phyloP scores from a whole-genome alignment of 164 flowering plant species.

The Stephania japonica region DNA sequence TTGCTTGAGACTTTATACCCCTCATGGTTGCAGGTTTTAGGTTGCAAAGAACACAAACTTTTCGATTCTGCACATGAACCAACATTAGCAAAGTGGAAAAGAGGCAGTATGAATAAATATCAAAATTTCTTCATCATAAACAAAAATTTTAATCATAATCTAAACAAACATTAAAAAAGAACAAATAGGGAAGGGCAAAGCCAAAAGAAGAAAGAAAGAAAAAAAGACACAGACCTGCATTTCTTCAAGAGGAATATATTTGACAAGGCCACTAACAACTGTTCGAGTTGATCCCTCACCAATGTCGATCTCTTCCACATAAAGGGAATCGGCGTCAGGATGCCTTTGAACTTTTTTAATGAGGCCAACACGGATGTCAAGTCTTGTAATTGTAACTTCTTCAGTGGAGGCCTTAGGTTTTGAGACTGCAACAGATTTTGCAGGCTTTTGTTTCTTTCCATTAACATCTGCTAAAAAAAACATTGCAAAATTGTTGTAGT shows the following conservation, averaged over 20 bases:
- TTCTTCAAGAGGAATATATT: constrained; percentile 79
- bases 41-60: constrained; percentile 95
- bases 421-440: constrained; percentile 41
- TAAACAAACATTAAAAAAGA: constrained; percentile 3
- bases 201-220: neutral
- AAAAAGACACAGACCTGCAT: constrained; percentile 58
- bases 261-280: constrained; percentile 97
- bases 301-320: constrained; percentile 95
- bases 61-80: constrained; percentile 56
- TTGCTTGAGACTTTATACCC: constrained; percentile 91
- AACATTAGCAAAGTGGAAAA: neutral
- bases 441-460: constrained; percentile 37
- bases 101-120: neutral
- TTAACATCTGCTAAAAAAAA: constrained; percentile 29
- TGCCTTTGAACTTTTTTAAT: constrained; percentile 77
- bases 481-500: neutral
- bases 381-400: constrained; percentile 60
- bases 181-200: neutral
- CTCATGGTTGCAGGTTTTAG: constrained; percentile 92
- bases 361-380: constrained; percentile 91
- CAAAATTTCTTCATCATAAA: neutral
- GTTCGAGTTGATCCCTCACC: constrained; percentile 75
- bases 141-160: neutral
- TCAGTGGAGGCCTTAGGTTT: constrained; percentile 44
- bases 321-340: constrained; percentile 92